Conservation (phyloP, 2,329 filamentous ascomycete genomes). For the Clonostachys rhizophaga region DNA sequence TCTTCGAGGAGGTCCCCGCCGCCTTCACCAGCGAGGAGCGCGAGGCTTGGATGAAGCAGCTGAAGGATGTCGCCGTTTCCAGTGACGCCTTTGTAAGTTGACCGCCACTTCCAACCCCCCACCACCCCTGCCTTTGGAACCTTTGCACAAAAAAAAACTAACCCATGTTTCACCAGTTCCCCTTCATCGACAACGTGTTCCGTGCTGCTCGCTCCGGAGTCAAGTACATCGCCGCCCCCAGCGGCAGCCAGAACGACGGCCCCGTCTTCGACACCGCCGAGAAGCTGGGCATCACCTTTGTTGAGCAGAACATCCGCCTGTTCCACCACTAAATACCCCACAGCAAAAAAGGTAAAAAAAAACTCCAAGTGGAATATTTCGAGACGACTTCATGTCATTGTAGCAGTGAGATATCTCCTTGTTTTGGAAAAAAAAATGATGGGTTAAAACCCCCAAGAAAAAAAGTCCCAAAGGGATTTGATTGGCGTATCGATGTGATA, state of each 20-base stretch:
- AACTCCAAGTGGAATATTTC: no score
- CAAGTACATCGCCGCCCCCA: conserved; percentile 94
- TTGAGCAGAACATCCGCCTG: conserved; percentile 88
- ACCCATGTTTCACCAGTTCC: conserved; percentile 59
- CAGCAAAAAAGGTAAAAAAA: no score
- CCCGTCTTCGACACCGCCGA: conserved; percentile 85
- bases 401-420: no score
- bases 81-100: conserved; percentile 88
- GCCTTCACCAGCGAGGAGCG: conserved; percentile 83
- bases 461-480: no score
- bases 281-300: conserved; percentile 87
- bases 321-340: conserved; percentile 75
- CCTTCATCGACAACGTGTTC: conserved; percentile 98
- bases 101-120: not conserved
- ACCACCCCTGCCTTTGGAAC: conserved; percentile 1
- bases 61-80: conserved; percentile 78
- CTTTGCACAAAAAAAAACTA: conserved; percentile 9
- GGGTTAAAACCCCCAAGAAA: no score
- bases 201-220: conserved; percentile 81
- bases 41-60: conserved; percentile 77
- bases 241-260: conserved; percentile 80
- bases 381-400: no score
- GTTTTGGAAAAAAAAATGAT: no score
- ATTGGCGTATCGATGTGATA: no score
- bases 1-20: conserved; percentile 84